A percentile compares a stretch with the other conserved stretches of the same genome.
Evolutionary conservation across 345 rosid species (phyloP).

Genomic region (Syzygium aromaticum): DNA sequence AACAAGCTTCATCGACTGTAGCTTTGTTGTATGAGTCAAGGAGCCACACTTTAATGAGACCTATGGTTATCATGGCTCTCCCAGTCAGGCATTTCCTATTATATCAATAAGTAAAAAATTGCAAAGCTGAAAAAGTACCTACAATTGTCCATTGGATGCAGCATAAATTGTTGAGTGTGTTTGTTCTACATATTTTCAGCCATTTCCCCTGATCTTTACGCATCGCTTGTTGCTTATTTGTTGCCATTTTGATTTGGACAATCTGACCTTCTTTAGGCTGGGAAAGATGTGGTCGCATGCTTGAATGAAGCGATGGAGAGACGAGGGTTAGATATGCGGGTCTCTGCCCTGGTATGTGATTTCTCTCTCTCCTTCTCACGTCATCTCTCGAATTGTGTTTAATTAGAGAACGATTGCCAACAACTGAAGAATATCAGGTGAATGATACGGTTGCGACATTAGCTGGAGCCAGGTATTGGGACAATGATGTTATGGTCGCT

Average conservation of each 20-base stretch:
- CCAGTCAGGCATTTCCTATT: not conserved
- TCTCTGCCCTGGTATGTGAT: slow-evolving; percentile 62
- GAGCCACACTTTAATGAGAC: not conserved
- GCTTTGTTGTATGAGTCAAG: not conserved
- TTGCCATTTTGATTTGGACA: not conserved
- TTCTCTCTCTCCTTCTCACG: not conserved
- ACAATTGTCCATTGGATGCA: not conserved
- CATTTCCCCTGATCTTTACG: not conserved
- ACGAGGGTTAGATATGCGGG: slow-evolving; percentile 57
- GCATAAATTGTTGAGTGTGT: not conserved
- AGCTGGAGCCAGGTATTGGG: slow-evolving; percentile 81
- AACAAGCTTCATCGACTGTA: not conserved
- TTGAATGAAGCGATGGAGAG: slow-evolving; percentile 77
- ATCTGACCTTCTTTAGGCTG: slow-evolving; percentile 37
- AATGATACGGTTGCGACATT: slow-evolving; percentile 77
- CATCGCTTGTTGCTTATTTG: not conserved
- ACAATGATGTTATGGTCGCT: slow-evolving; percentile 76
- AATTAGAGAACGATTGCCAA: not conserved
- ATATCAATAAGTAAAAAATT: not conserved
- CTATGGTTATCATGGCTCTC: not conserved
- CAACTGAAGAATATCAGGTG: slow-evolving; percentile 27
- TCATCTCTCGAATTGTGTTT: not conserved
- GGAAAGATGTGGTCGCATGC: slow-evolving; percentile 71
- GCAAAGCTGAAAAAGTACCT: not conserved
- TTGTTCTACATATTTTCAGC: not conserved